Conservation (phyloP, 2,329 filamentous ascomycete species). For the Hypocreales sp. region DNA sequence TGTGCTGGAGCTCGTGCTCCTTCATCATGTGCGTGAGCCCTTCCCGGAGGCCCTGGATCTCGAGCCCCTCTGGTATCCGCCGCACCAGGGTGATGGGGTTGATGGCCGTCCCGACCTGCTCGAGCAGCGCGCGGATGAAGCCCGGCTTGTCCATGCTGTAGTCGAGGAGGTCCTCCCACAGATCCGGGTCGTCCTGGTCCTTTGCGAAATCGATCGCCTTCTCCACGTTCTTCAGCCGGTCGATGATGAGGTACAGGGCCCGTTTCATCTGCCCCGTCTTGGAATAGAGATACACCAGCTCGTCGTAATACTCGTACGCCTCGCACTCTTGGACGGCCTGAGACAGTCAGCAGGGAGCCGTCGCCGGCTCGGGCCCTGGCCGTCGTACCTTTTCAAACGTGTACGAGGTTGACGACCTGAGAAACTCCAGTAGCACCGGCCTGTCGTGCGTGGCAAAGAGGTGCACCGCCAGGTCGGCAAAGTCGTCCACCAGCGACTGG, state of each 20-base stretch:
- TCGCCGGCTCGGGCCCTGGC: no score
- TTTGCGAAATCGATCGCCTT: slow-evolving; percentile 93
- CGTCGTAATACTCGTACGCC: slow-evolving; percentile 63
- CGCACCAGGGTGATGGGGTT: slow-evolving; percentile 82
- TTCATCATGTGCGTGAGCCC: slow-evolving; percentile 83
- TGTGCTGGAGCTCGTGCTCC: slow-evolving; percentile 90
- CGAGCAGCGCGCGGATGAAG: slow-evolving; percentile 82
- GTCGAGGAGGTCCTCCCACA: slow-evolving; percentile 88
- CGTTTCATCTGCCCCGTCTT: slow-evolving; percentile 91
- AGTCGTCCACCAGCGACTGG: slow-evolving; percentile 61
- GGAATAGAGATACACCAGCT: slow-evolving; percentile 89
- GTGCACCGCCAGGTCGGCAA: slow-evolving; percentile 73
- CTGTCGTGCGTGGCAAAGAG: slow-evolving; percentile 79
- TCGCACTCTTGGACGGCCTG: slow-evolving; percentile 67
- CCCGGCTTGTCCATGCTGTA: slow-evolving; percentile 96
- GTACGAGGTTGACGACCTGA: slow-evolving; percentile 74
- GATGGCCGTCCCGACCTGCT: slow-evolving; percentile 88
- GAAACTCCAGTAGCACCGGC: slow-evolving; percentile 67
- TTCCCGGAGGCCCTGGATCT: slow-evolving; percentile 80
- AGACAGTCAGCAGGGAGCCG: slow-evolving; percentile 4
- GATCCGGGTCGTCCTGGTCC: slow-evolving; percentile 75
- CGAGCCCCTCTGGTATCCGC: slow-evolving; percentile 81
- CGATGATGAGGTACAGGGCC: slow-evolving; percentile 84
- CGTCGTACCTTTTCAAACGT: slow-evolving; percentile 57
- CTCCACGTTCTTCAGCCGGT: slow-evolving; percentile 77